phyloP scores from a whole-genome alignment of 2,329 filamentous ascomycete genomes.

The Aspergillus niger region DNA sequence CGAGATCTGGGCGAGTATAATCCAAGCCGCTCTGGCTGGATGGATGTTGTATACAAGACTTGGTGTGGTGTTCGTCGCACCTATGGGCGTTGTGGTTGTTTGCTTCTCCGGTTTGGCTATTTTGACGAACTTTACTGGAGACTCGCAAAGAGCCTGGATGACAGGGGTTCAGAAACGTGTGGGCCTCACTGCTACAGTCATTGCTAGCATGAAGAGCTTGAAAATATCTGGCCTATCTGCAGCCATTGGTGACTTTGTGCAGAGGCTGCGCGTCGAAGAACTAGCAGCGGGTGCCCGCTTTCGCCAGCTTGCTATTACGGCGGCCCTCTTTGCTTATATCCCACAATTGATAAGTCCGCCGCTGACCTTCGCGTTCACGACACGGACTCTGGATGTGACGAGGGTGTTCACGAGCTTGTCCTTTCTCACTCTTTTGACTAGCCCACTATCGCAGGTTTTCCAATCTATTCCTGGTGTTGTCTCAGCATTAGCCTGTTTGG shows the following conservation, averaged over 20 bases:
- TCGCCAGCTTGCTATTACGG: conserved; percentile 23
- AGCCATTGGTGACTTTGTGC: conserved; percentile 33
- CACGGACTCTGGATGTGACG: conserved; percentile 12
- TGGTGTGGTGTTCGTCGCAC: conserved; percentile 10
- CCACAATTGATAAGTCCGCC: conserved; percentile 10
- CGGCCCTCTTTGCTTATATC: conserved; percentile 19
- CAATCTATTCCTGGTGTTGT: conserved; percentile 21
- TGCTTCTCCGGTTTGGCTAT: conserved; percentile 25
- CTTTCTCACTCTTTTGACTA: conserved; percentile 24
- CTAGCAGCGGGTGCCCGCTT: conserved; percentile 32
- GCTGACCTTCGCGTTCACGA: not conserved
- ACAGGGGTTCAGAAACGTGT: conserved; percentile 28
- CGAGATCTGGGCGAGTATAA: conserved; percentile 13
- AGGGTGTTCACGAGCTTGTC: conserved; percentile 31
- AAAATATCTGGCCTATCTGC: conserved; percentile 43
- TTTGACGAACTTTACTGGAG: conserved; percentile 27
- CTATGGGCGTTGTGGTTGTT: conserved; percentile 7
- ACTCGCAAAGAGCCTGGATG: conserved; percentile 24
- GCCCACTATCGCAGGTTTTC: conserved; percentile 19
- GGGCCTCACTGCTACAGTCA: conserved; percentile 31
- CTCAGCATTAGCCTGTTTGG: conserved; percentile 19
- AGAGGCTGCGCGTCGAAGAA: conserved; percentile 40
- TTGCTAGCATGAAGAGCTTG: conserved; percentile 43
- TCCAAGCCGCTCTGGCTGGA: conserved; percentile 5
- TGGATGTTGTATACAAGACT: conserved; percentile 15